Conservation (phyloP, 495 filamentous ascomycete genomes). For the Xylaria acuta region DNA sequence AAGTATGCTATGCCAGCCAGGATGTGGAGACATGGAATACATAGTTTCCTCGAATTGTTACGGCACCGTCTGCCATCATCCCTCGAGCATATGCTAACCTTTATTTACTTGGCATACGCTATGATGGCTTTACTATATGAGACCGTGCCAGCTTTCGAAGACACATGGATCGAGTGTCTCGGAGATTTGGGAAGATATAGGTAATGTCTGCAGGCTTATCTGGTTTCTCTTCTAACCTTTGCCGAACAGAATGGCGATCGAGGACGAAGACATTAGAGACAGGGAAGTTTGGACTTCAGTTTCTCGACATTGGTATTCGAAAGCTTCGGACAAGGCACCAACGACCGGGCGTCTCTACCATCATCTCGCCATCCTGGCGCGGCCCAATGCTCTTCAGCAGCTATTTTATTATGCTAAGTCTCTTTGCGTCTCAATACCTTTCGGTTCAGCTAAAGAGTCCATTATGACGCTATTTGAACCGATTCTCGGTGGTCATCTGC, state of each 20-base stretch:
- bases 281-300: constrained; percentile 76
- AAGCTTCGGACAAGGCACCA: constrained; percentile 72
- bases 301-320: constrained; percentile 76
- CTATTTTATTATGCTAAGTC: constrained; percentile 66
- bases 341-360: constrained; percentile 75
- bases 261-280: constrained; percentile 69
- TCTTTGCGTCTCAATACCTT: constrained; percentile 59
- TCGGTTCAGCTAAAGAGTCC: constrained; percentile 68
- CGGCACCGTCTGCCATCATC: constrained; percentile 71
- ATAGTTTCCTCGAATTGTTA: constrained; percentile 77
- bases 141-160: constrained; percentile 71
- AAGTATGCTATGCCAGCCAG: constrained; percentile 83
- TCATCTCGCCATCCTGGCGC: constrained; percentile 77
- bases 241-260: constrained; percentile 67
- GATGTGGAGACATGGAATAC: constrained; percentile 87
- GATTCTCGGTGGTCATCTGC: constrained; percentile 52
- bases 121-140: constrained; percentile 76
- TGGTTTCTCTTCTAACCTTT: background rate
- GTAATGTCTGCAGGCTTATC: constrained; percentile 24
- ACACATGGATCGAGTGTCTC: constrained; percentile 86
- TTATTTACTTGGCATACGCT: constrained; percentile 80
- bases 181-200: constrained; percentile 67
- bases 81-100: constrained; percentile 79
- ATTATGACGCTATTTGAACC: constrained; percentile 75
- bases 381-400: constrained; percentile 73